Conservation (phyloP, 208 protist species). For the Crithidia expoeki region DNA sequence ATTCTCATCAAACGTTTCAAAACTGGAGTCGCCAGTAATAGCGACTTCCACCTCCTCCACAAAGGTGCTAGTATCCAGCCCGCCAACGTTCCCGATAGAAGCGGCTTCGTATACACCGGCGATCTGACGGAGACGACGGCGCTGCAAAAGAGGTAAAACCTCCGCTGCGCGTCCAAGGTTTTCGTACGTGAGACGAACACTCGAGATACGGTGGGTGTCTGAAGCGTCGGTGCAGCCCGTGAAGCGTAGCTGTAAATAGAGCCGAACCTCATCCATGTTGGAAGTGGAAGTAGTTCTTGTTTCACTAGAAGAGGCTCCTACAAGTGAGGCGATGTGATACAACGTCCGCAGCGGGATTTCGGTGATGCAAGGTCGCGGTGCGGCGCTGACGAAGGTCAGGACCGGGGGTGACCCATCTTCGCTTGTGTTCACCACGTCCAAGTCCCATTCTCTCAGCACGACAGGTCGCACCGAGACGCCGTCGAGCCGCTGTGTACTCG, state of each 20-base stretch:
- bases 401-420: neutral
- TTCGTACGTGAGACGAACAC: constrained; percentile 50
- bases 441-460: constrained; percentile 49
- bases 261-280: constrained; percentile 9
- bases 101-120: no score
- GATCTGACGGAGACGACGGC: neutral
- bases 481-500: constrained; percentile 49
- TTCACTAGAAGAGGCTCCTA: no score
- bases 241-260: constrained; percentile 70
- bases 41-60: constrained; percentile 22
- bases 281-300: constrained; percentile 1
- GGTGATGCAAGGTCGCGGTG: constrained; percentile 1
- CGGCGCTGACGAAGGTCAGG: neutral
- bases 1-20: neutral
- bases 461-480: constrained; percentile 48
- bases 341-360: constrained; percentile 53
- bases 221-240: constrained; percentile 55
- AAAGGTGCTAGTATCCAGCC: neutral
- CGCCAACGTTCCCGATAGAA: neutral
- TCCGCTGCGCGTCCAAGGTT: constrained; percentile 20
- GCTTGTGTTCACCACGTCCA: neutral
- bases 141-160: constrained; percentile 23
- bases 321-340: constrained; percentile 55
- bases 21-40: constrained; percentile 8
- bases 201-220: constrained; percentile 53